Percentiles rank a stretch among this genome's conserved stretches.
These are phyloP conservation scores for Ceratocystiopsis brevicomis DNA, from an alignment of 2,329 filamentous ascomycete species.

Conservation along the genomic window DNA sequence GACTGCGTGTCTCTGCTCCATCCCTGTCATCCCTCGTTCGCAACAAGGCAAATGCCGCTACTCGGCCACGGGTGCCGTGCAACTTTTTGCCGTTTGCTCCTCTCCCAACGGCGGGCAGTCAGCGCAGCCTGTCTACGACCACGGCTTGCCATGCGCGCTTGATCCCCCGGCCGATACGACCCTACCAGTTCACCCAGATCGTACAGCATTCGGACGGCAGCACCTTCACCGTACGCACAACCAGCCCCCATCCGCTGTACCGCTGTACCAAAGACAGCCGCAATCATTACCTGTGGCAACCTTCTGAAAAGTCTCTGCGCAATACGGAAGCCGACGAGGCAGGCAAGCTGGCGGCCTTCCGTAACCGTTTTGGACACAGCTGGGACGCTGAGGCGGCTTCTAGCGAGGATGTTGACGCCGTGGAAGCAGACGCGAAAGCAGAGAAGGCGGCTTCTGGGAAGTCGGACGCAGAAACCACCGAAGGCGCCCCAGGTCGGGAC, in stretches of 20 bases:
- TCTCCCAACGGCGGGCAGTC: constrained; percentile 7
- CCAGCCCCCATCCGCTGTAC: constrained; percentile 45
- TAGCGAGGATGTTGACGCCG: constrained; percentile 10
- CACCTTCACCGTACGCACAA: constrained; percentile 63
- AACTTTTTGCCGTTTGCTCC: too few relatives aligned
- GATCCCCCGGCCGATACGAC: constrained; percentile 69
- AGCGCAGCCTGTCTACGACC: constrained; percentile 15
- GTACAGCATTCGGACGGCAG: constrained; percentile 82
- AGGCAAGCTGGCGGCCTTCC: constrained; percentile 70
- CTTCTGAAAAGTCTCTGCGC: constrained; percentile 55
- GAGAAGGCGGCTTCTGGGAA: not conserved
- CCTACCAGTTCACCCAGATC: constrained; percentile 95
- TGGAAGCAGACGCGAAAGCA: not conserved
- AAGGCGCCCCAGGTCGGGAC: constrained; percentile 7
- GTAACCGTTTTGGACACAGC: constrained; percentile 61
- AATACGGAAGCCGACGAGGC: constrained; percentile 94
- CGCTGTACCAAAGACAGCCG: constrained; percentile 59
- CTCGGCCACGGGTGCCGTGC: too few relatives aligned
- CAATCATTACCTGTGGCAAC: constrained; percentile 86
- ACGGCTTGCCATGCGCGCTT: constrained; percentile 60
- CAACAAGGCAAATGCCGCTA: too few relatives aligned
- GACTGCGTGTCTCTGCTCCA: too few relatives aligned
- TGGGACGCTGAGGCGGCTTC: constrained; percentile 43
- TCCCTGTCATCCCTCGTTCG: too few relatives aligned
- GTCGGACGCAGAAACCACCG: constrained; percentile 7